phyloP scores from a whole-genome alignment of 441 rosid species.

The Aleurites moluccanus region DNA sequence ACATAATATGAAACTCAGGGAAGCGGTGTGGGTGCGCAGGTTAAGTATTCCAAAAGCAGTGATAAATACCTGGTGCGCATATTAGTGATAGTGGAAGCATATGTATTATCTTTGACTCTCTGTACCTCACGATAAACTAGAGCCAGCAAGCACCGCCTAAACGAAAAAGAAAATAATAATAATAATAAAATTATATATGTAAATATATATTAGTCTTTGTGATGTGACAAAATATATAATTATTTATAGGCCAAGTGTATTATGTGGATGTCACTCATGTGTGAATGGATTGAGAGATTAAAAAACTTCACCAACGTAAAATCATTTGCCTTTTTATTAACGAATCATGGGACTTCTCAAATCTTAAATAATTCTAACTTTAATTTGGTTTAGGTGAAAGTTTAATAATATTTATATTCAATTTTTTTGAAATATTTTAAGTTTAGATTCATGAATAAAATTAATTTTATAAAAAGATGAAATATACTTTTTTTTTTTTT shows the following conservation, averaged over 20 bases:
- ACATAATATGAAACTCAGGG: slow-evolving; percentile 1
- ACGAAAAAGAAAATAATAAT: not conserved
- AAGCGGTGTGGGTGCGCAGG: slow-evolving; percentile 21
- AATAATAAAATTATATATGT: not conserved
- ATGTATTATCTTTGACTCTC: slow-evolving; percentile 36
- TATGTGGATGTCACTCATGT: slow-evolving; percentile 9
- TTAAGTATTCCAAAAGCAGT: slow-evolving; percentile 12
- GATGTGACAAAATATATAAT: slow-evolving; percentile 10
- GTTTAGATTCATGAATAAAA: too few relatives aligned
- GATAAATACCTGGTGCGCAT: slow-evolving; percentile 55
- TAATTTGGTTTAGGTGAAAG: too few relatives aligned
- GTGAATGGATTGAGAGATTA: not conserved
- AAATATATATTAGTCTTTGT: not conserved
- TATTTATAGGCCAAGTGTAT: not conserved
- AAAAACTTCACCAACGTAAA: not conserved
- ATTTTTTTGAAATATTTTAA: too few relatives aligned
- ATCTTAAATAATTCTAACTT: not conserved
- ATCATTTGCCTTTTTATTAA: not conserved
- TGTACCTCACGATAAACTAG: slow-evolving; percentile 36
- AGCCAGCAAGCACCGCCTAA: not conserved
- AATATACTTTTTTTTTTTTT: too few relatives aligned
- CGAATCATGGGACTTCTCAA: not conserved
- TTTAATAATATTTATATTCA: too few relatives aligned
- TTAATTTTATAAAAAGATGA: too few relatives aligned
- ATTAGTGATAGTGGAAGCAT: slow-evolving; percentile 50